Base-by-base conservation (phyloP, 345 rosid species). In the Firmiana major region DNA sequence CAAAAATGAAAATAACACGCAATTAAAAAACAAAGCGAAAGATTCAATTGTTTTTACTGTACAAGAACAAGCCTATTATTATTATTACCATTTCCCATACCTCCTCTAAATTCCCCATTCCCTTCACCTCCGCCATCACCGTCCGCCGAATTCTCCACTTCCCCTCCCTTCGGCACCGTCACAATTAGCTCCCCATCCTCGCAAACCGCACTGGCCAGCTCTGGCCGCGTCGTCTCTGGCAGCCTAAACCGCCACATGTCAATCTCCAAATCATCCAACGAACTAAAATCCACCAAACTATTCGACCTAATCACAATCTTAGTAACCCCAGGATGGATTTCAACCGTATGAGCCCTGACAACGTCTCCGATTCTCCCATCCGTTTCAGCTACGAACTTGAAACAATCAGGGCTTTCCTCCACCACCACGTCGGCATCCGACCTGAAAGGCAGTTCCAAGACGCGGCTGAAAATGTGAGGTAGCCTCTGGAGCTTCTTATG, bases 231-330 rank as follows among this genome's bases (percentile, higher is more conserved):
- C 3, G 97, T 81, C 71, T 92, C 94, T 22, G 97, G 99, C 36
- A 96, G 71, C 81, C 98, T 82, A 78, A 94, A 94, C 75, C 98
- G 87, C 99, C 99, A 96, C 86, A 91, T 88, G 73, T 96, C 98
- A 49, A 96, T 88, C 82, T 93, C 98, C 82, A 96, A 83, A 63
- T 87, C 92, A 77, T 89, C 90, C 77, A 92, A 74, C 13, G 85
- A 76, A 8, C 91, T 82, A 51, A 90, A 77, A 58, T 84, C 97
- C 19, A 92, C 76, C 80, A 78, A 87, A 79, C 84, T 96, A 73
- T 85, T 85, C 19, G 91, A 90, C 89, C 97, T 81, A 36, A 94
- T 84, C 58, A 94, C 97, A 82, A 96, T 90, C 78, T 96, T 96
- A 54, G 88, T 90, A 0, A 96, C 90, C 78, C 98, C 98, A 1